Evolutionary conservation across 2,329 filamentous ascomycete species (phyloP).

Genomic region (Calonectria honghensis): DNA sequence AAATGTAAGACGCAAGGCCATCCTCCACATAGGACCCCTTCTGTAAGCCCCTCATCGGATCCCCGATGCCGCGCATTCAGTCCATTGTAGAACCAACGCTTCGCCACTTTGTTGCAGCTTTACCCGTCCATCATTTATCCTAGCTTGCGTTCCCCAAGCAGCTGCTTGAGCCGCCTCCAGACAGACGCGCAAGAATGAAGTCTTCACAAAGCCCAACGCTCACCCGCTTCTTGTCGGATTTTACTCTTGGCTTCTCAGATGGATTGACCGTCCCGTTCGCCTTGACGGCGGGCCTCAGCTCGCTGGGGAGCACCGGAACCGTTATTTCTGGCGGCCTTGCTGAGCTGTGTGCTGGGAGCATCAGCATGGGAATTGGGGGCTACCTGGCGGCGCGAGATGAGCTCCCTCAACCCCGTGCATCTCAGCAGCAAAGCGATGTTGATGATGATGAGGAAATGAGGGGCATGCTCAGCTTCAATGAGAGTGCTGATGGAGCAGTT

Average conservation of each 20-base stretch:
- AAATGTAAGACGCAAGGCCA: slow-evolving; percentile 21
- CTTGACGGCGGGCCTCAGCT: slow-evolving; percentile 80
- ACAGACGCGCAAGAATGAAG: slow-evolving; percentile 42
- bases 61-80: not conserved
- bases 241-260: slow-evolving; percentile 84
- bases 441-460: slow-evolving; percentile 50
- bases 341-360: slow-evolving; percentile 82
- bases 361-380: slow-evolving; percentile 84
- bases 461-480: slow-evolving; percentile 54
- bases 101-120: not conserved
- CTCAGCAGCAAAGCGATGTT: not conserved
- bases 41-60: slow-evolving; percentile 11
- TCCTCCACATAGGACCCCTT: not conserved
- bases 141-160: not conserved
- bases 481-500: slow-evolving; percentile 37
- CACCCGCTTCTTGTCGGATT: slow-evolving; percentile 73
- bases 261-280: slow-evolving; percentile 86
- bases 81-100: not conserved
- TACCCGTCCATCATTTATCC: not conserved
- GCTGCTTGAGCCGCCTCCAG: not conserved
- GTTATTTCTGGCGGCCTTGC: slow-evolving; percentile 82
- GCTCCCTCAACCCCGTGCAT: not conserved
- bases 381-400: slow-evolving; percentile 76
- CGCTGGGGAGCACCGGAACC: slow-evolving; percentile 75
- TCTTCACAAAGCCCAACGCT: slow-evolving; percentile 54